A percentile compares a stretch with the other conserved stretches of the same genome.
phyloP scores from a whole-genome alignment of 192 early-diverging fungal species.

The Backusella mclennaniae region DNA sequence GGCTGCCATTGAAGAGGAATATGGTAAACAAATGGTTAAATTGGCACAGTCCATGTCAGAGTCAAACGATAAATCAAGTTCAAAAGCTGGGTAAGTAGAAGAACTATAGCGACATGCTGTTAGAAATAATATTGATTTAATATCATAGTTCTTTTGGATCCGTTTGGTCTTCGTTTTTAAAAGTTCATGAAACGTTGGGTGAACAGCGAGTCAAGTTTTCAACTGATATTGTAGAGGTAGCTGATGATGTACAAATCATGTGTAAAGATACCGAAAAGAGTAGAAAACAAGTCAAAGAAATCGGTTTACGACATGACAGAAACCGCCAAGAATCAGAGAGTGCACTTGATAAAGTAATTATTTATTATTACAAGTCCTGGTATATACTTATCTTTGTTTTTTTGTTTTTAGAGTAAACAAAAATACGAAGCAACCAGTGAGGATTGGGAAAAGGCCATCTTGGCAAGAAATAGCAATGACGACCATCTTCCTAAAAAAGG shows the following conservation, averaged over 20 bases:
- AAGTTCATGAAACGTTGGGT: slow-evolving; percentile 82
- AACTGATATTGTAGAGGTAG: slow-evolving; percentile 63
- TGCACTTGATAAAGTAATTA: slow-evolving; percentile 76
- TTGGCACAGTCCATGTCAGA: slow-evolving; percentile 63
- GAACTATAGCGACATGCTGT: not conserved
- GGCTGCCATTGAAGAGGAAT: slow-evolving; percentile 91
- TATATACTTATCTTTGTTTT: not conserved
- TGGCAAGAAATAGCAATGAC: slow-evolving; percentile 49
- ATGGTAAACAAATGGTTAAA: slow-evolving; percentile 78
- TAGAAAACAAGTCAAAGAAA: slow-evolving; percentile 84
- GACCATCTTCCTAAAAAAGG: slow-evolving; percentile 43
- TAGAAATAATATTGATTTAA: not conserved
- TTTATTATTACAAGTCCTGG: no score
- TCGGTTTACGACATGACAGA: slow-evolving; percentile 71
- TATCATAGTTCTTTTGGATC: slow-evolving; percentile 63
- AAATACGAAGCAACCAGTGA: slow-evolving; percentile 80
- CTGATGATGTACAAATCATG: slow-evolving; percentile 74
- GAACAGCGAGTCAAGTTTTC: slow-evolving; percentile 80
- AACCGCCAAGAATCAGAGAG: slow-evolving; percentile 75
- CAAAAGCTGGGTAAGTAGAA: slow-evolving; percentile 47
- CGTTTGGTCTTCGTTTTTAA: slow-evolving; percentile 68
- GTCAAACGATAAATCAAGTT: slow-evolving; percentile 50
- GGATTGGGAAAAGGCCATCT: slow-evolving; percentile 82
- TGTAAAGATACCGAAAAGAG: slow-evolving; percentile 78
- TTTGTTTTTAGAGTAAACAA: slow-evolving; percentile 52